These are phyloP conservation scores for Blastocystis sp. DNA, from an alignment of 352 stramenopile genomes.

Conservation along the genomic window DNA sequence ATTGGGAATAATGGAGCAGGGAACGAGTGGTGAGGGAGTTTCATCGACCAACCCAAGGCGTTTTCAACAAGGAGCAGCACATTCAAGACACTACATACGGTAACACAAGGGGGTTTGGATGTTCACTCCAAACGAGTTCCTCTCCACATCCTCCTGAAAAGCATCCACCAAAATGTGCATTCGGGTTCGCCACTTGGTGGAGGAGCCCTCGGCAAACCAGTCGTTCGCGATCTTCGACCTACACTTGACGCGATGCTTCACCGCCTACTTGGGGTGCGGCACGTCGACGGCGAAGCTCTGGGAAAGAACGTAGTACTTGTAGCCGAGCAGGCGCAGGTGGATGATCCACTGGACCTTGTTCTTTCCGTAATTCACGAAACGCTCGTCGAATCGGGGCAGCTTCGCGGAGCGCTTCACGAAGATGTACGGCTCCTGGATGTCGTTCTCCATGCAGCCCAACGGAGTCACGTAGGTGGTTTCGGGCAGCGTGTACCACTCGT, in stretches of 20 bases:
- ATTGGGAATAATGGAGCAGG: neutral
- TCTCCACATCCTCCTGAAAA: neutral
- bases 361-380: slow-evolving; percentile 75
- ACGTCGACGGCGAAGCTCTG: slow-evolving; percentile 72
- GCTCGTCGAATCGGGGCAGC: slow-evolving; percentile 73
- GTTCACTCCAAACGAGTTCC: neutral
- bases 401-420: slow-evolving; percentile 30
- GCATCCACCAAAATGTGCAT: slow-evolving; percentile 3
- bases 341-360: slow-evolving; percentile 75
- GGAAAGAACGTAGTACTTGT: slow-evolving; percentile 74
- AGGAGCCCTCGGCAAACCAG: neutral
- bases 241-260: neutral
- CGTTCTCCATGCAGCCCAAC: neutral
- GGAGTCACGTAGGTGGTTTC: neutral
- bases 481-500: neutral
- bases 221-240: slow-evolving; percentile 20
- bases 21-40: neutral
- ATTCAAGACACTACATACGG: neutral
- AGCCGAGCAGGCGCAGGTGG: slow-evolving; percentile 60
- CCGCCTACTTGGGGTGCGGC: slow-evolving; percentile 58
- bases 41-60: neutral
- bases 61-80: neutral
- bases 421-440: slow-evolving; percentile 57
- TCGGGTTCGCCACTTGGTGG: neutral
- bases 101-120: slow-evolving; percentile 3